Evolutionary conservation across 2,329 filamentous ascomycete species (phyloP).

Genomic region (Fusarium sp.): DNA sequence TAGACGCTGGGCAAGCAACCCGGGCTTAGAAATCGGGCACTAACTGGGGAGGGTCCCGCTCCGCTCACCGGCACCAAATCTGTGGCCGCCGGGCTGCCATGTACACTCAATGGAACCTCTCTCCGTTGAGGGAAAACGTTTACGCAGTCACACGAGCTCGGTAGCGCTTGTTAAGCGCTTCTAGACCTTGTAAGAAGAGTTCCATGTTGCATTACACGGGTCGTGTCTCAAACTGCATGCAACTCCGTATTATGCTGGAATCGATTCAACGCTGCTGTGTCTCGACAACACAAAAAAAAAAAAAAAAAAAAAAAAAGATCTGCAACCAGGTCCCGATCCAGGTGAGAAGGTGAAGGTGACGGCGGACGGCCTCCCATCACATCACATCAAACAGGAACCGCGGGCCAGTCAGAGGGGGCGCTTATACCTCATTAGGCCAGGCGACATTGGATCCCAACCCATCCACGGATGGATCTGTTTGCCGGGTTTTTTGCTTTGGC

Average conservation of each 20-base stretch:
- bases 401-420: conserved; percentile 9
- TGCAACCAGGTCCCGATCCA: background rate
- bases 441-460: conserved; percentile 3
- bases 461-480: conserved; percentile 7
- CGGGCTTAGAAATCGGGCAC: background rate
- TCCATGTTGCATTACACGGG: background rate
- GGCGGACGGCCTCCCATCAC: background rate
- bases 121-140: background rate
- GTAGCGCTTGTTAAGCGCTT: conserved; percentile 5
- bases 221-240: background rate
- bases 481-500: background rate
- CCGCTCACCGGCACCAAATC: conserved; percentile 1
- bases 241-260: background rate
- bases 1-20: background rate
- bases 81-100: background rate
- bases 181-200: background rate
- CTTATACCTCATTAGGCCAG: conserved; percentile 19
- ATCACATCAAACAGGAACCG: background rate
- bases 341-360: background rate
- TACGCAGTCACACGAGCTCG: background rate
- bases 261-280: background rate
- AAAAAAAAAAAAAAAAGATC: background rate
- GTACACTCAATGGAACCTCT: background rate
- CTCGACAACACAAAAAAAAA: no score
- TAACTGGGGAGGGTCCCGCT: background rate